Base-by-base conservation (phyloP, 2,329 filamentous ascomycete genomes). In the Capronia epimyces region DNA sequence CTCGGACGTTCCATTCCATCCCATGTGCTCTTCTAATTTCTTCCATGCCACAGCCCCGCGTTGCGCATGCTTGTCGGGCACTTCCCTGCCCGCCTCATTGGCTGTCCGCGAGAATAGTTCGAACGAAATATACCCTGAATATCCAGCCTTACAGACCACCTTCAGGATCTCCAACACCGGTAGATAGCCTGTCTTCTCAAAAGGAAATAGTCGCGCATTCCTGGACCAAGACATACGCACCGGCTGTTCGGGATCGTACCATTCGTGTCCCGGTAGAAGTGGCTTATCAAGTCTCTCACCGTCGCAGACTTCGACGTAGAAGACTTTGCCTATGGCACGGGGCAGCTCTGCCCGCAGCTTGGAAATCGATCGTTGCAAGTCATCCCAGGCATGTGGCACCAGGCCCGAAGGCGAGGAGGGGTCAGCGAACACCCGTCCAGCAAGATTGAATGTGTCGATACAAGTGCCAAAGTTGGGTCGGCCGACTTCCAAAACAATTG, bases 391-490 rank as follows among this genome's bases (percentile, higher is more conserved):
- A 53, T 79, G 72, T 0, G 67, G 57, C 0, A 71, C 78, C 57
- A 74, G 74, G 2, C 83, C 79, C 0, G 71, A 71, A 0, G 69
- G 57, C 0, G 74, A 66, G 0, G 79, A 67, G 0, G 86, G 86
- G 61, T 90, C 85, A 0, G 83, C 86, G 58, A 80, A 90, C 52
- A 87, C 78, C 4, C 81, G 71, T 0, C 80, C 86, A 0, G 84
- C 79, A 52, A 90, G 84, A 66, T 90, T 87, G 70, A 88, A 90
- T 0, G 82, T 87, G 66, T 90, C 86, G 20, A 90, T 73, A 63
- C 85, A 89, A 34, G 89, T 71, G 6, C 86, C 86, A 63, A 90
- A 88, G 66, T 90, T 90, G 7, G 76, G 67, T 6, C 84, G 68
- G 65, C 87, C 74, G 22, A 89, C 84, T 2, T 69, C 70, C 59